Conservation (phyloP, 306 rosid species). For the Cicer chorassanicum region DNA sequence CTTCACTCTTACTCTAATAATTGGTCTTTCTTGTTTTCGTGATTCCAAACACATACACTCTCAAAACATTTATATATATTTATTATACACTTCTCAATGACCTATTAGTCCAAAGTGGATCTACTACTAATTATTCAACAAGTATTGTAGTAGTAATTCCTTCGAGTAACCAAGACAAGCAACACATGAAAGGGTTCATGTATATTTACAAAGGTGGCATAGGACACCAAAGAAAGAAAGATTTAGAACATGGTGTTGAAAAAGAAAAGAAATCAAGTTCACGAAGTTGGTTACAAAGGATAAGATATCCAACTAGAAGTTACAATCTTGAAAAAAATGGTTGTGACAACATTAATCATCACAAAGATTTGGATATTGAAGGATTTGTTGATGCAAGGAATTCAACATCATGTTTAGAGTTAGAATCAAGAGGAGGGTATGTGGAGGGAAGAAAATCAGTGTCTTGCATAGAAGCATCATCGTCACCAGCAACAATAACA, state of each 20-base stretch:
- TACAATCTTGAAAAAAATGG: conserved; percentile 6
- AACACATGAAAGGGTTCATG: conserved; percentile 60
- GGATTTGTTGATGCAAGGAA: conserved; percentile 54
- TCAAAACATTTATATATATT: conserved; percentile 37
- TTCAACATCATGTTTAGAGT: conserved; percentile 50
- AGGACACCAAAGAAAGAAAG: conserved; percentile 54
- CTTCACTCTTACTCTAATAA: no score
- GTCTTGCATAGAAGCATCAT: conserved; percentile 39
- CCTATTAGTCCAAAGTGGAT: conserved; percentile 44
- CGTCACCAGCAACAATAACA: conserved; percentile 36
- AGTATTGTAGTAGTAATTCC: not conserved
- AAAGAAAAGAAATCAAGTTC: conserved; percentile 53
- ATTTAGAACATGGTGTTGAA: conserved; percentile 24
- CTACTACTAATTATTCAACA: conserved; percentile 24
- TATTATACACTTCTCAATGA: conserved; percentile 28
- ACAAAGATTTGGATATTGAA: conserved; percentile 33
- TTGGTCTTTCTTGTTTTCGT: conserved; percentile 40
- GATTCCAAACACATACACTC: conserved; percentile 52
- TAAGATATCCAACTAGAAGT: conserved; percentile 49
- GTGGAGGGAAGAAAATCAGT: conserved; percentile 55
- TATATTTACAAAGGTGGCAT: conserved; percentile 64
- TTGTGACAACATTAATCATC: not conserved
- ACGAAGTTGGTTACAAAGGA: conserved; percentile 57
- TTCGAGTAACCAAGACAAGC: conserved; percentile 64
- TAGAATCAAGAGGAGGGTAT: conserved; percentile 46